Conservation (phyloP, 768 basidiomycete species). For the Tricholomella constricta region DNA sequence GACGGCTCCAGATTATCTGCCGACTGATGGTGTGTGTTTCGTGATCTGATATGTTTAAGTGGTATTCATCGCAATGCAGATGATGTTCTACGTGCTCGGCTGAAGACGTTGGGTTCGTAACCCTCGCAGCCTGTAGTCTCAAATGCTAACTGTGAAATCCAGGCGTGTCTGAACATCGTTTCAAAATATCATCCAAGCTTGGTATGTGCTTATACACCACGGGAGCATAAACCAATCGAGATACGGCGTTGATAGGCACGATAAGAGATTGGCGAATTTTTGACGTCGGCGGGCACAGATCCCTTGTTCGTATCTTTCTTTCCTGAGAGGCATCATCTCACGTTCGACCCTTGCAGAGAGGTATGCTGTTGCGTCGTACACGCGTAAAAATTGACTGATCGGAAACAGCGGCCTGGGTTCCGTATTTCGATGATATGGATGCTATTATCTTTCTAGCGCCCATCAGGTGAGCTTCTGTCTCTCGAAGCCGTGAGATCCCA, state of each 20-base stretch:
- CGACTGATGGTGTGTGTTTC: conserved; percentile 57
- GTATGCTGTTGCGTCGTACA: conserved; percentile 6
- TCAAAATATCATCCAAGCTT: conserved; percentile 47
- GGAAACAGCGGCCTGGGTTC: conserved; percentile 51
- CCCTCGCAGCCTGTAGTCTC: background rate
- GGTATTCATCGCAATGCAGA: conserved; percentile 40
- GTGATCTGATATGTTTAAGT: background rate
- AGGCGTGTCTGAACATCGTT: conserved; percentile 73
- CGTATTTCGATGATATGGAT: conserved; percentile 72
- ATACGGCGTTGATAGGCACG: conserved; percentile 18
- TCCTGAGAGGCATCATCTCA: background rate
- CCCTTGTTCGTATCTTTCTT: conserved; percentile 47
- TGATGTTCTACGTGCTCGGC: conserved; percentile 69
- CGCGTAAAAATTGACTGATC: background rate
- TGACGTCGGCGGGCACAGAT: conserved; percentile 66
- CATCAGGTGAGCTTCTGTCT: conserved; percentile 42
- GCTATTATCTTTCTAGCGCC: conserved; percentile 74
- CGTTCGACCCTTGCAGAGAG: conserved; percentile 13
- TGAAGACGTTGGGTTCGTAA: conserved; percentile 54
- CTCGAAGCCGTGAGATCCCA: background rate
- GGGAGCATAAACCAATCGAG: background rate
- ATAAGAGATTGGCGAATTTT: conserved; percentile 47
- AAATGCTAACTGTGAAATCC: background rate
- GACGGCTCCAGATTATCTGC: conserved; percentile 60
- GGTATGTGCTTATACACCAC: conserved; percentile 29